phyloP scores from a whole-genome alignment of 768 basidiomycete genomes.

The Mycena galopus region DNA sequence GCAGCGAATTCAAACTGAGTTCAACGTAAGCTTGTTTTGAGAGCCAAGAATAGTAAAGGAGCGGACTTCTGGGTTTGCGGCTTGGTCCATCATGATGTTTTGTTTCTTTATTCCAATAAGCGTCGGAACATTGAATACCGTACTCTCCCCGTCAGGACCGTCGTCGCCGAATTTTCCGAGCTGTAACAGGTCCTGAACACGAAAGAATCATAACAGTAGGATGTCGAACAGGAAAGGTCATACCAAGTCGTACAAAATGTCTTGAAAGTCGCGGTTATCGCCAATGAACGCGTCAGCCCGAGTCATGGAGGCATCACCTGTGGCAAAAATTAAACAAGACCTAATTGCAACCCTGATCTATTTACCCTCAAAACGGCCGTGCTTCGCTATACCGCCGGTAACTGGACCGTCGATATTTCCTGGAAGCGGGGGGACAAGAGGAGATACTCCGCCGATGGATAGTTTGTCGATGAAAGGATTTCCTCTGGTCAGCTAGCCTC shows the following conservation, averaged over 20 bases:
- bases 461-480: conserved; percentile 34
- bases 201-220: neutral
- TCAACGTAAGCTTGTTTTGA: too few species aligned
- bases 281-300: conserved; percentile 36
- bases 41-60: too few species aligned
- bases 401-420: conserved; percentile 32
- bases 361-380: conserved; percentile 33
- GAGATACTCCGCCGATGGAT: conserved; percentile 33
- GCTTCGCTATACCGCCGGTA: conserved; percentile 34
- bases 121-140: conserved; percentile 32
- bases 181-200: conserved; percentile 28
- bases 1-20: conserved; percentile 29
- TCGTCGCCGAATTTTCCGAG: conserved; percentile 29
- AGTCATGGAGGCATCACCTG: conserved; percentile 35
- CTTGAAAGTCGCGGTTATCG: conserved; percentile 36
- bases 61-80: conserved; percentile 20
- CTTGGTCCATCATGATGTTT: conserved; percentile 31
- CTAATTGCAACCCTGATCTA: too few species aligned
- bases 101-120: conserved; percentile 32
- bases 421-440: conserved; percentile 26
- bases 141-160: conserved; percentile 28
- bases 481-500: conserved; percentile 27
- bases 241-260: conserved; percentile 32
- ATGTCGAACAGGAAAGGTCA: neutral
- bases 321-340: neutral